Evolutionary conservation across 2,329 filamentous ascomycete species (phyloP).

Genomic region (Ceratocystis albifundus): DNA sequence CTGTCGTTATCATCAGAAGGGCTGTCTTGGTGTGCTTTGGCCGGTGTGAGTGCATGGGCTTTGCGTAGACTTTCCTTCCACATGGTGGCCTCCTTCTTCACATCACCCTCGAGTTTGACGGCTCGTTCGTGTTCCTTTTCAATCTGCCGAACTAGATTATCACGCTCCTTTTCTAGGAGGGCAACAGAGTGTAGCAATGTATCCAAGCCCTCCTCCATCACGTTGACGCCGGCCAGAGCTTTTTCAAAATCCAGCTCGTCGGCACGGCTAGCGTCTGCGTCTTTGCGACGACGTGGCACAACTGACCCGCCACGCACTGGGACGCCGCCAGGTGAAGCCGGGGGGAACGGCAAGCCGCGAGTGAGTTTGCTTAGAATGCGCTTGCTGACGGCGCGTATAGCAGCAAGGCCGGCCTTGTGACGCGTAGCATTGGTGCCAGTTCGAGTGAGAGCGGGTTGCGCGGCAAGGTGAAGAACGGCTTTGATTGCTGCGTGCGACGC

Average conservation of each 20-base stretch:
- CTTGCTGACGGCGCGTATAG: conserved; percentile 44
- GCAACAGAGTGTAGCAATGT: conserved; percentile 52
- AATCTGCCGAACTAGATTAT: conserved; percentile 44
- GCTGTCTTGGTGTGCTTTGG: background rate
- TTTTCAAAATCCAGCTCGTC: conserved; percentile 56
- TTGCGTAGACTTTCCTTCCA: conserved; percentile 41
- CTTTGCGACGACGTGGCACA: conserved; percentile 27
- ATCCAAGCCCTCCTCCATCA: conserved; percentile 48
- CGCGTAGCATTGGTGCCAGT: conserved; percentile 39
- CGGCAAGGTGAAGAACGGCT: conserved; percentile 45
- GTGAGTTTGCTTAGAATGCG: conserved; percentile 47
- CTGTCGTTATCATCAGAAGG: background rate
- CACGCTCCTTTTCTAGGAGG: conserved; percentile 47
- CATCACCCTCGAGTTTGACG: conserved; percentile 43
- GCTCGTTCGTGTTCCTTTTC: conserved; percentile 44
- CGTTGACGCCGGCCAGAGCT: conserved; percentile 47
- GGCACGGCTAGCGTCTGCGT: conserved; percentile 37
- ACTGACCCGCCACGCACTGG: conserved; percentile 19
- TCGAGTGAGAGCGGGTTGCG: conserved; percentile 50
- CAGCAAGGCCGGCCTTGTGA: conserved; percentile 43
- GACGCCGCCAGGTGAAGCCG: conserved; percentile 30
- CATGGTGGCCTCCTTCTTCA: conserved; percentile 41
- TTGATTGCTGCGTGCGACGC: conserved; percentile 46
- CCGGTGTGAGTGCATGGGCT: conserved; percentile 26
- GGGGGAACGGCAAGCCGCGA: conserved; percentile 55